These are phyloP conservation scores for Geoglossum glabrum DNA, from an alignment of 495 filamentous ascomycete genomes.

Conservation along the genomic window DNA sequence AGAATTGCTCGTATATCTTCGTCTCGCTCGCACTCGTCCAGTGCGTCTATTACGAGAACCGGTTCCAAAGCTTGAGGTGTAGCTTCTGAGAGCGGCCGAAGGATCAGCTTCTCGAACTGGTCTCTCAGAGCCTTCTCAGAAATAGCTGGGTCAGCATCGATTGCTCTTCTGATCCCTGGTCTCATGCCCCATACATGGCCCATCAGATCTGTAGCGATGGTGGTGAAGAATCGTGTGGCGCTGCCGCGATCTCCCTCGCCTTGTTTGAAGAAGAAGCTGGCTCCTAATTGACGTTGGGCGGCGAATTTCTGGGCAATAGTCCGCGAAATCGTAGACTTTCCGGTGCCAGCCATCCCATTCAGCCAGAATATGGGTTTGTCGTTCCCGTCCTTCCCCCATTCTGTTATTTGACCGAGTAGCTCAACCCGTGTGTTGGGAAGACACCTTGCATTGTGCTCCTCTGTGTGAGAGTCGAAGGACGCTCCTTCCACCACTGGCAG, in stretches of 20 bases:
- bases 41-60: constrained; percentile 10
- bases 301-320: constrained; percentile 5
- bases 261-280: no score
- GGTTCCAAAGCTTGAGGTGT: neutral
- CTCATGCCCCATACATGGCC: neutral
- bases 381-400: constrained; percentile 13
- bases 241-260: constrained; percentile 4
- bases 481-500: no score
- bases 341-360: no score
- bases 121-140: neutral
- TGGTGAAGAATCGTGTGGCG: no score
- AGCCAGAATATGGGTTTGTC: constrained; percentile 22
- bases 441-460: no score
- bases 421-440: constrained; percentile 15
- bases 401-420: constrained; percentile 14
- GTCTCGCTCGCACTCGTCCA: constrained; percentile 3
- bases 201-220: neutral
- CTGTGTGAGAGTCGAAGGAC: no score
- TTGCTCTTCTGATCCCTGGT: constrained; percentile 3
- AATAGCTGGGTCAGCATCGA: constrained; percentile 3
- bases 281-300: constrained; percentile 1
- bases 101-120: constrained; percentile 8
- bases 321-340: no score
- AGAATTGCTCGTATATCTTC: constrained; percentile 10
- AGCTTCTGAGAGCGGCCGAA: constrained; percentile 6